phyloP scores from a whole-genome alignment of 23 red algal genomes.

The Gracilaria vermiculophylla region DNA sequence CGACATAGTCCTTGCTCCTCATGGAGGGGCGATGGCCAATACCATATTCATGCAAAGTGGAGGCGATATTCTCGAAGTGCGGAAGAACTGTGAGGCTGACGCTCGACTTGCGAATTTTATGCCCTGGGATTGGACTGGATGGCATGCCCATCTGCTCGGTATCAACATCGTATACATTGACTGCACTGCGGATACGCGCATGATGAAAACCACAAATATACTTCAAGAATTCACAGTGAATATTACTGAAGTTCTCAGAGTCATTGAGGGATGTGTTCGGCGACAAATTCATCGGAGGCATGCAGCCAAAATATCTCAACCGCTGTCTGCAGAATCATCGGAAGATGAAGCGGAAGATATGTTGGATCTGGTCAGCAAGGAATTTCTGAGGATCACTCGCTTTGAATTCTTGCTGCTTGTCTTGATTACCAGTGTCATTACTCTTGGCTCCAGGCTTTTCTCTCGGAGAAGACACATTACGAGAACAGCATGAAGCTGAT shows the following conservation, averaged over 20 bases:
- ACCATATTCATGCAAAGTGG: constrained; percentile 37
- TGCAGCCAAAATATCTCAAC: neutral
- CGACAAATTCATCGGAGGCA: constrained; percentile 20
- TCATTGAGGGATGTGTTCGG: neutral
- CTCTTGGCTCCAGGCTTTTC: neutral
- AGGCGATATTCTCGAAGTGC: constrained; percentile 23
- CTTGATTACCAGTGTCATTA: neutral
- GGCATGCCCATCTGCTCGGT: constrained; percentile 34
- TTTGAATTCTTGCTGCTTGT: neutral
- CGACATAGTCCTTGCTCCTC: constrained; percentile 9
- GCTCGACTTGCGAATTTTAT: neutral
- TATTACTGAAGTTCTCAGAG: neutral
- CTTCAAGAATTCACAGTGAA: neutral
- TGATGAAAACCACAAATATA: too few species aligned
- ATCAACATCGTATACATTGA: constrained; percentile 25
- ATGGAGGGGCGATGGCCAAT: constrained; percentile 30
- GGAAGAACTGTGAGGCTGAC: constrained; percentile 24
- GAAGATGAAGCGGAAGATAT: neutral
- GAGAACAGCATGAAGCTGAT: neutral
- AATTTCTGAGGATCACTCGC: neutral
- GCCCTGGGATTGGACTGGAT: constrained; percentile 43
- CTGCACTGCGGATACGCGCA: neutral
- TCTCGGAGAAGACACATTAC: neutral
- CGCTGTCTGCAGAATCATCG: neutral
- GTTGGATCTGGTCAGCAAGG: neutral